phyloP scores from a whole-genome alignment of 306 rosid genomes.

The Chamaecrista fasciculata region DNA sequence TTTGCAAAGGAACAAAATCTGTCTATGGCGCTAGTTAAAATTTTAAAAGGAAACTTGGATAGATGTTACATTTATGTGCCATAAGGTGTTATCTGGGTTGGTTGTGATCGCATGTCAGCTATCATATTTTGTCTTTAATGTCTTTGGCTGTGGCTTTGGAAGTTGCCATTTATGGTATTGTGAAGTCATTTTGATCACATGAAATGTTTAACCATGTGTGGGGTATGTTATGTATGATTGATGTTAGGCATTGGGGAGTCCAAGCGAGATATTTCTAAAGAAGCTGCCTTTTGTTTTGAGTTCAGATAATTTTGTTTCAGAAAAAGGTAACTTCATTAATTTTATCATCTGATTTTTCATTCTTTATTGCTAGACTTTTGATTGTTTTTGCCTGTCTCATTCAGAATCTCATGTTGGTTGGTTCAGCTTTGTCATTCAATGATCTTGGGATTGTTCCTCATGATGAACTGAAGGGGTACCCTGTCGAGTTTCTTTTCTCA shows the following conservation, averaged over 20 bases:
- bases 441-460: conserved; percentile 80
- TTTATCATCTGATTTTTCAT: conserved; percentile 14
- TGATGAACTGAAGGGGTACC: conserved; percentile 84
- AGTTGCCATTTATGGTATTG: not conserved
- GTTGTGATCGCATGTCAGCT: conserved; percentile 2
- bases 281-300: conserved; percentile 79
- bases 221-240: conserved; percentile 33
- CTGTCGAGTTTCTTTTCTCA: conserved; percentile 66
- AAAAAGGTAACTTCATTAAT: conserved; percentile 49
- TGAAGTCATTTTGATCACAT: not conserved
- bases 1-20: not conserved
- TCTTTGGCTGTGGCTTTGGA: not conserved
- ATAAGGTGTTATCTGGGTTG: conserved; percentile 3
- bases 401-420: conserved; percentile 24
- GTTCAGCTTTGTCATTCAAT: conserved; percentile 76
- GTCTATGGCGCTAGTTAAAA: not conserved
- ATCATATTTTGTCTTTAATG: too few species aligned
- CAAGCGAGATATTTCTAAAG: conserved; percentile 71
- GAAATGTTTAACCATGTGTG: conserved; percentile 22
- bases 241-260: conserved; percentile 76
- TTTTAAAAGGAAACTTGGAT: not conserved
- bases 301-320: conserved; percentile 70
- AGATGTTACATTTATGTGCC: not conserved
- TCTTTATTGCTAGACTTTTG: not conserved
- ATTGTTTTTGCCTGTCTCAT: not conserved